These are phyloP conservation scores for Lentinula boryana DNA, from an alignment of 768 basidiomycete genomes.

Conservation along the genomic window DNA sequence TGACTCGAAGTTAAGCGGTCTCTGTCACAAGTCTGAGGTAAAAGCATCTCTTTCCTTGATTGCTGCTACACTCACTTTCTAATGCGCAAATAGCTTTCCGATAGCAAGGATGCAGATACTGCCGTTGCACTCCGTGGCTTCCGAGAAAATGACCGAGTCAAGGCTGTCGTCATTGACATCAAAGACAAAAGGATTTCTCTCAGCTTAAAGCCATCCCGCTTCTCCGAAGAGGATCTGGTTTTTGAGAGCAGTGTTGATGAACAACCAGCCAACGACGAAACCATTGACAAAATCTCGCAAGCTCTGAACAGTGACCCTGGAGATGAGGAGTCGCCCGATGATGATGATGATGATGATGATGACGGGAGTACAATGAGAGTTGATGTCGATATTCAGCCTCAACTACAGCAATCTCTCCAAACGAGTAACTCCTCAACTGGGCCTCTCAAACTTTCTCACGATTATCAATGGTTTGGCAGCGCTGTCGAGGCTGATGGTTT, in stretches of 20 bases:
- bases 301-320: neutral
- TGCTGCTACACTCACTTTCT: neutral
- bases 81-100: constrained; percentile 60
- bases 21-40: constrained; percentile 94
- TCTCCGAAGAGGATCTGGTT: constrained; percentile 59
- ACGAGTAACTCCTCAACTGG: constrained; percentile 7
- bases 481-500: constrained; percentile 28
- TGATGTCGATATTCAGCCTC: constrained; percentile 30
- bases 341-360: constrained; percentile 22
- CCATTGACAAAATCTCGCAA: constrained; percentile 7
- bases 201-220: constrained; percentile 87
- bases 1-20: constrained; percentile 77
- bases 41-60: constrained; percentile 9
- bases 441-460: constrained; percentile 45
- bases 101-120: constrained; percentile 79
- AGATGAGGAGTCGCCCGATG: constrained; percentile 15
- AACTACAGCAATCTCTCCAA: constrained; percentile 16
- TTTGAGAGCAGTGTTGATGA: constrained; percentile 25
- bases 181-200: constrained; percentile 78
- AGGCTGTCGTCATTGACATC: constrained; percentile 66
- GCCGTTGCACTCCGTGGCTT: constrained; percentile 73
- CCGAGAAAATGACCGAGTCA: constrained; percentile 82
- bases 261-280: constrained; percentile 11
- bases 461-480: constrained; percentile 67
- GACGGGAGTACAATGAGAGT: constrained; percentile 29